Percentiles rank a stretch among this genome's conserved stretches.
phyloP scores from a whole-genome alignment of 176 grass and related monocot species.

The Aegilops umbellulata region DNA sequence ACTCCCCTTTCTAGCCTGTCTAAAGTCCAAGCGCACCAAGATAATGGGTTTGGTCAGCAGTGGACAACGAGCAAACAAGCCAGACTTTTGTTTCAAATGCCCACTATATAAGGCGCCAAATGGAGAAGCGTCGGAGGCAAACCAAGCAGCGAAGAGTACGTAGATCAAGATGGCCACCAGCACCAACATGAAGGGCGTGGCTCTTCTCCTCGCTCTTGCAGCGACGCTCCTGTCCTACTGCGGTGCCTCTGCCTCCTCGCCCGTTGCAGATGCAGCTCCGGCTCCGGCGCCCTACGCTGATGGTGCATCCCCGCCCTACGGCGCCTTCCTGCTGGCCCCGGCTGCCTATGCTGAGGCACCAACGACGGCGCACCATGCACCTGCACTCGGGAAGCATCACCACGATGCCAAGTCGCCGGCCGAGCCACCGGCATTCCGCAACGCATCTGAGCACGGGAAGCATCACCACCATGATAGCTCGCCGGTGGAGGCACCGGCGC shows the following conservation, averaged over 20 bases:
- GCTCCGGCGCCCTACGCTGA: constrained; percentile 5
- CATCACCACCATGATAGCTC: not conserved
- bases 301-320: not conserved
- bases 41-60: constrained; percentile 41
- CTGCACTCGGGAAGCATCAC: not conserved
- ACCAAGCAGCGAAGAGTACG: not conserved
- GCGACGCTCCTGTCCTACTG: constrained; percentile 5
- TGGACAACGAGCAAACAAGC: not conserved
- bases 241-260: not conserved
- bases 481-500: not conserved
- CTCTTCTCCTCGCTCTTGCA: constrained; percentile 16
- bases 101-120: constrained; percentile 39
- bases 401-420: not conserved
- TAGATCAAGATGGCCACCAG: not conserved
- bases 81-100: not conserved
- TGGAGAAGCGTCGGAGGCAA: not conserved
- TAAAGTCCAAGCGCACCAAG: constrained; percentile 6
- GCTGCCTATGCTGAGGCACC: constrained; percentile 1
- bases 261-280: not conserved
- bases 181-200: not conserved
- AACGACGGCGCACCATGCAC: not conserved
- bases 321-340: not conserved
- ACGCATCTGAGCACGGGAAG: not conserved
- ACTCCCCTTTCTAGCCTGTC: not conserved
- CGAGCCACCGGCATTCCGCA: constrained; percentile 18